Base-by-base conservation (phyloP, 2,329 filamentous ascomycete species). In the Paecilomyces sp. region DNA sequence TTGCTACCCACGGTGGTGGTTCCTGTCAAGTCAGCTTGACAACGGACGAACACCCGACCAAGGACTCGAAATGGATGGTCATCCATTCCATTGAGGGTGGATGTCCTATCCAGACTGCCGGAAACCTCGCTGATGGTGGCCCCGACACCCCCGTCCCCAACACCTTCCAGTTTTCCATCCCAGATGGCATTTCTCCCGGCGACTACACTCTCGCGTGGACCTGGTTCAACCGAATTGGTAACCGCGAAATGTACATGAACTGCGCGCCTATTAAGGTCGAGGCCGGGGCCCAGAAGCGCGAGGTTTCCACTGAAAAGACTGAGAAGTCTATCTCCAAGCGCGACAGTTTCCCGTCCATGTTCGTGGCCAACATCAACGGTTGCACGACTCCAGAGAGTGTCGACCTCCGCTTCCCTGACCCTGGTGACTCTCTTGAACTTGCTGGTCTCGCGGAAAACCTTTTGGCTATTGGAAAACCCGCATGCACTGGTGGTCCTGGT, bases 221-320 rank as follows among this genome's bases (percentile, higher is more conserved):
- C 0, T 97, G 94, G 94, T 86, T 96, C 76, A 97, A 97, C 76
- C 89, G 88, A 61, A 70, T 96, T 9, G 94, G 94, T 2, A 96
- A 96, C 79, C 88, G 92, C 0, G 94, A 97, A 72, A 91, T 96
- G 83, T 97, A 97, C 82, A 96, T 96, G 92, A 95, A 96, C 82
- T 99, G 93, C 67, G 91, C 89, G 0, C 85, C 90, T 0, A 74
- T 96, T 55, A 83, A 80, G 0, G 81, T 97, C 25, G 84, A 84
- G 0, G 77, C 74, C 3, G 76, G 77, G 24, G 74, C 77, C 1
- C 71, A 74, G 57, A 83, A 85, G 70, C 72, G 78, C 6, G 70
- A 69, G 36, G 66, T 28, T 28, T 5, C 25, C 25, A 5, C 25
- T 28, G 25, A 28, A 28, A 28, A 28, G 25, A 28, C 25, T 28